These are phyloP conservation scores for Simmondsia chinensis DNA, from an alignment of 148 eudicot species.

Conservation along the genomic window DNA sequence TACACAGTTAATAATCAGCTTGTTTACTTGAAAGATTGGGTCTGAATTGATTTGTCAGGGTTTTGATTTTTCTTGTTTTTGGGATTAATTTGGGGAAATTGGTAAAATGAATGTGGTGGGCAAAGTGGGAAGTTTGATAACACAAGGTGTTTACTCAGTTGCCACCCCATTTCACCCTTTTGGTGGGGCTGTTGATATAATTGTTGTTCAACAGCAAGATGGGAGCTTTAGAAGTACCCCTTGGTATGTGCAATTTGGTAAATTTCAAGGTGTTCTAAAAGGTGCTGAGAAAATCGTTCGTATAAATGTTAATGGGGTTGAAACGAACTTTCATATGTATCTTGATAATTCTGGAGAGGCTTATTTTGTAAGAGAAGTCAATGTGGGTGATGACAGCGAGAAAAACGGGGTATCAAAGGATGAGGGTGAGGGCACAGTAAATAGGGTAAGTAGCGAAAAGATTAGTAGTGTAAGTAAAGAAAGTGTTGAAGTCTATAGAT, in stretches of 20 bases:
- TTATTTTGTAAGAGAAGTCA: slow-evolving; percentile 65
- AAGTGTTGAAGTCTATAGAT: slow-evolving; percentile 20
- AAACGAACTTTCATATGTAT: slow-evolving; percentile 83
- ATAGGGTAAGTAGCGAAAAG: slow-evolving; percentile 27
- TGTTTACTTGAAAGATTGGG: slow-evolving; percentile 7
- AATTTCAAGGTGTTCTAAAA: slow-evolving; percentile 95
- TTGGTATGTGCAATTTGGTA: slow-evolving; percentile 97
- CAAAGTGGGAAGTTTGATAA: slow-evolving; percentile 62
- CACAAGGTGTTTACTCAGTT: slow-evolving; percentile 91
- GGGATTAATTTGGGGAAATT: slow-evolving; percentile 5
- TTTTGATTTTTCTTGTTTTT: slow-evolving; percentile 1
- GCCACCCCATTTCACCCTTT: slow-evolving; percentile 99
- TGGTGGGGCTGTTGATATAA: slow-evolving; percentile 96
- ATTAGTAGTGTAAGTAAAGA: slow-evolving; percentile 20
- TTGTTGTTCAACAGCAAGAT: slow-evolving; percentile 90
- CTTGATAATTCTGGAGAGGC: slow-evolving; percentile 98
- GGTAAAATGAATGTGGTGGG: slow-evolving; percentile 85
- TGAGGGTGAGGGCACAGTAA: slow-evolving; percentile 26
- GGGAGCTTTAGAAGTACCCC: slow-evolving; percentile 83
- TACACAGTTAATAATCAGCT: slow-evolving; percentile 13
- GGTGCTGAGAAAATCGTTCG: slow-evolving; percentile 85
- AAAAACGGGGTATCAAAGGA: slow-evolving; percentile 21
- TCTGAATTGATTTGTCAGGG: slow-evolving; percentile 8
- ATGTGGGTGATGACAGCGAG: slow-evolving; percentile 33
- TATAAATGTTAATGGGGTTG: slow-evolving; percentile 76